These are phyloP conservation scores for Eucalyptus rudis DNA, from an alignment of 345 rosid genomes.

Conservation along the genomic window DNA sequence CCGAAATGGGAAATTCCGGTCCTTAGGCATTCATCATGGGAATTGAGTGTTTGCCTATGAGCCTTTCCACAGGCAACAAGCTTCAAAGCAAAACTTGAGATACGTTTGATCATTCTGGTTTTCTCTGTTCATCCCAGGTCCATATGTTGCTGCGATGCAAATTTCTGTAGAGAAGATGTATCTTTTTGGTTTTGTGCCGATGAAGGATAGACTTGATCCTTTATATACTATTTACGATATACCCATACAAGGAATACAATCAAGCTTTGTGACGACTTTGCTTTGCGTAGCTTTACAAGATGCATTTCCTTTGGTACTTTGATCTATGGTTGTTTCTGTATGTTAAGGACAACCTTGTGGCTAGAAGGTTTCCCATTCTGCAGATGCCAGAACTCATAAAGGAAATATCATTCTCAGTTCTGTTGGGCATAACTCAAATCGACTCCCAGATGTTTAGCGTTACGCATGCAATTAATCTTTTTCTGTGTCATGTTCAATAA, in stretches of 20 bases:
- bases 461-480: background rate
- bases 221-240: constrained; percentile 9
- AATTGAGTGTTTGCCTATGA: background rate
- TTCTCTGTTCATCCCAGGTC: background rate
- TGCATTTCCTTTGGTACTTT: background rate
- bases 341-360: background rate
- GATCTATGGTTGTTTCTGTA: background rate
- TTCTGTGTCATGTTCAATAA: background rate
- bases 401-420: background rate
- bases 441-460: background rate
- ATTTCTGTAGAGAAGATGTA: constrained; percentile 6
- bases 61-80: background rate
- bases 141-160: constrained; percentile 8
- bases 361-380: background rate
- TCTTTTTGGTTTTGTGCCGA: constrained; percentile 6
- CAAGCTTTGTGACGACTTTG: background rate
- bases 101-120: background rate
- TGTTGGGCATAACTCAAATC: background rate
- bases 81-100: background rate
- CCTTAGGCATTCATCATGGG: background rate
- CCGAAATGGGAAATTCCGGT: background rate
- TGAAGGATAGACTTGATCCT: constrained; percentile 23
- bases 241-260: background rate
- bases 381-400: background rate
- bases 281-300: background rate